These are phyloP conservation scores for Sesbania bispinosa DNA, from an alignment of 306 rosid genomes.

Conservation along the genomic window DNA sequence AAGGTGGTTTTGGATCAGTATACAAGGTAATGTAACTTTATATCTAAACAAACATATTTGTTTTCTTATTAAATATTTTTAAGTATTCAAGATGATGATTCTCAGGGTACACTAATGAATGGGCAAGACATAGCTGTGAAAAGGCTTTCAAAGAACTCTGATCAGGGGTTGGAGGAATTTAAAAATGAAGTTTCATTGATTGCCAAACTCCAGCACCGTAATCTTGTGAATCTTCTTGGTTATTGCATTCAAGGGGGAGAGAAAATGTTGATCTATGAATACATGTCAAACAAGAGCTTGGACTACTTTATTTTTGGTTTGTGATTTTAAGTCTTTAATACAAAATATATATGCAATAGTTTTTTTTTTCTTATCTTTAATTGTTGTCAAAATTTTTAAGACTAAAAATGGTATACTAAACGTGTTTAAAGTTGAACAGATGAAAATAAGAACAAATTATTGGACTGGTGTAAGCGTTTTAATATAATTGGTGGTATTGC, in stretches of 20 bases:
- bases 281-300: conserved; percentile 20
- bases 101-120: background rate
- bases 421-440: background rate
- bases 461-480: conserved; percentile 11
- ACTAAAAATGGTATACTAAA: background rate
- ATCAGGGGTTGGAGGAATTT: conserved; percentile 15
- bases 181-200: conserved; percentile 17
- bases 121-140: conserved; percentile 21
- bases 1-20: too few species aligned
- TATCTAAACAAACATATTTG: background rate
- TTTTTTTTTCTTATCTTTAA: background rate
- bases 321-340: background rate
- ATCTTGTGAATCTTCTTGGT: conserved; percentile 31
- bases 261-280: conserved; percentile 15
- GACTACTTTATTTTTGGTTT: conserved; percentile 27
- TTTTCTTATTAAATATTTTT: background rate
- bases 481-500: conserved; percentile 37
- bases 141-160: background rate
- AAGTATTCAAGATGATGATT: background rate
- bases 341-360: background rate
- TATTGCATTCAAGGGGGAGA: conserved; percentile 3
- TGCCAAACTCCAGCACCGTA: conserved; percentile 22
- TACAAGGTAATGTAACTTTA: background rate
- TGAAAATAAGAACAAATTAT: background rate
- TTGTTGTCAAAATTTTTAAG: background rate